Evolutionary conservation across 2,329 filamentous ascomycete genomes (phyloP), one percentile per base, ranked within the genome.

Genomic region (Colletotrichum cuscutae): DNA sequence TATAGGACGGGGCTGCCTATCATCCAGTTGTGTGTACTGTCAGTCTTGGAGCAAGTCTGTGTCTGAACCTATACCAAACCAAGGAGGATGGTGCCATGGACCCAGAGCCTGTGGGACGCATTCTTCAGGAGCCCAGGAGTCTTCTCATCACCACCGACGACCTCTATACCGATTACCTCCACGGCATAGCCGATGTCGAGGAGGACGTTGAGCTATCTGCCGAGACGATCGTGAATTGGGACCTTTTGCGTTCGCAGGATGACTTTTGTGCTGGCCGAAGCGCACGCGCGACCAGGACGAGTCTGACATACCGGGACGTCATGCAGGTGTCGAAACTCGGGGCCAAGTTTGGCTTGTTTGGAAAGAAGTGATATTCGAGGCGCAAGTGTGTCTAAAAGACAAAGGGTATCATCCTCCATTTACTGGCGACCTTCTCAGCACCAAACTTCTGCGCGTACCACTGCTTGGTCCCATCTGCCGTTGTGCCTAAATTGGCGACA

Each of bases 11-110:
- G 1, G 85, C 89, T 9, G 94, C 96, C 11, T 99, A 99, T 80
- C 89, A 93, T 79, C 93, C 93, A 1, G 91, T 97, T 15, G 96
- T 98, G 13, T 97, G 95, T 75, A 98, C 97, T 1, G 92, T 98
- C 75, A 97, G 94, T 83, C 84, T 99, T 8, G 94, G 94, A 0
- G 90, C 90, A 11, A 90, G 90, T 60, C 85, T 97, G 9, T 94
- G 96, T 71, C 86, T 98, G 64, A 92, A 97, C 77, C 85, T 98
- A 15, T 91, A 93, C 80, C 86, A 87, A 76, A 92, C 89, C 80
- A 90, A 87, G 73, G 86, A 88, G 9, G 88, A 90, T 68, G 89
- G 89, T n/a, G 86, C 89, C 80, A 73, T 93, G 71, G 85, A 88
- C 74, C 79, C 81, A 13, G 81, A 82, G 46, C 89, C 87, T 19